Base-by-base conservation (phyloP, 192 early-diverging fungal species). In the Gaertneriomyces semiglobifer region DNA sequence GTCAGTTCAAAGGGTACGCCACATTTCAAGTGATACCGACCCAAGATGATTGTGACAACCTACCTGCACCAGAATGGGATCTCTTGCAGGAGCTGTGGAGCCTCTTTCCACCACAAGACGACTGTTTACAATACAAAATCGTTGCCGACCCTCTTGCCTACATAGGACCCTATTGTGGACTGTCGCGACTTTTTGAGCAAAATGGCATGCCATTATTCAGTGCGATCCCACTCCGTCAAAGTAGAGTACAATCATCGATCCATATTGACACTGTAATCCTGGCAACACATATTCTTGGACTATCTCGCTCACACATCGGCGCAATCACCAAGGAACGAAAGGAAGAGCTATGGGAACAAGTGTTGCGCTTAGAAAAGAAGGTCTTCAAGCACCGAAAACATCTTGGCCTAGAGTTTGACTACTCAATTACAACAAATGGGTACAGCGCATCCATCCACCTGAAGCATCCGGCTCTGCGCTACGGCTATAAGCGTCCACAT, bases 281-380 rank as follows among this genome's bases (percentile, higher is more conserved):
- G 47, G 47, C 47, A 8, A 8, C n/a, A 10, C 8, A n/a, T 48
- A 48, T 48, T 48, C 47, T 48, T 48, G 47, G 47, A n/a, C 8
- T 48, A n/a, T n/a, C 9, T 8, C 47, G 9, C n/a, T 48, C 47
- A 48, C 47, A 48, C 8, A 48, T 48, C 9, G 47, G 47, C n/a
- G n/a, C 8, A 48, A 10, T 8, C 9, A 48, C 47, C n/a, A n/a
- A 10, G 9, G 47, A 10, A n/a, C 47, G 47, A 8, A 61, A 61
- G 55, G 9, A 47, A 56, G 42, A 61, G 9, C 55, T 61, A 19
- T 61, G 60, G 60, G 16, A 18, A 9, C 60, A 19, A 9, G 60
- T 61, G 43, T 47, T 61, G 48, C 43, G 25, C 41, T 47, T 61
- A 44, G 50, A 61, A 8, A 61, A 61, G 9, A 61, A 61, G 25